phyloP scores from a whole-genome alignment of 2,329 filamentous ascomycete genomes.

The Sclerotinia glacialis region DNA sequence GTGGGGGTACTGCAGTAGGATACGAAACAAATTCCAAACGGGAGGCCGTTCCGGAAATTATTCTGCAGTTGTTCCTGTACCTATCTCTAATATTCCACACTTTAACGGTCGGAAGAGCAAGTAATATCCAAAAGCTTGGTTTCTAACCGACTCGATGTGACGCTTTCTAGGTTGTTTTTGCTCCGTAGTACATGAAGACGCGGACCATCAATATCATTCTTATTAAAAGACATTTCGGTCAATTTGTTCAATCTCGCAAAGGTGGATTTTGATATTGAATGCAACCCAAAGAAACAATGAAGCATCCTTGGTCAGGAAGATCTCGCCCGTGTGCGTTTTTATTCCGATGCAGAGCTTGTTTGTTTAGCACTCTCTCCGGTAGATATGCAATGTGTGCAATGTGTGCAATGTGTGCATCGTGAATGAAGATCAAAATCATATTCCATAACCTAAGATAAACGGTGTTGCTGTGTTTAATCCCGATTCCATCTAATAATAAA shows the following conservation, averaged over 20 bases:
- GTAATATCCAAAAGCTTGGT: background rate
- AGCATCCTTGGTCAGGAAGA: background rate
- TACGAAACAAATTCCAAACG: conserved; percentile 1
- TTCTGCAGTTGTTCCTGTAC: background rate
- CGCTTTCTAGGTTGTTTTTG: background rate
- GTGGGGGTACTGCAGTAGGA: background rate
- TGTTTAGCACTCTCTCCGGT: background rate
- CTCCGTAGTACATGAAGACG: background rate
- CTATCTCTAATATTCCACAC: background rate
- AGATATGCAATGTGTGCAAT: background rate
- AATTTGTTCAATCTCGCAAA: background rate
- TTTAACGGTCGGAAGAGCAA: background rate
- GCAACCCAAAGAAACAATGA: background rate
- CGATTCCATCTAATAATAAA: conserved; percentile 16
- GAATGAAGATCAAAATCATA: background rate
- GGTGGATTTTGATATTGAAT: background rate
- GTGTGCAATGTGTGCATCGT: background rate
- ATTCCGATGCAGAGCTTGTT: conserved; percentile 8
- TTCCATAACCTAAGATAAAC: background rate
- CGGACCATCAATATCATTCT: background rate
- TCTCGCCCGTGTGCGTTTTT: background rate
- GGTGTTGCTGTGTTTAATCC: background rate
- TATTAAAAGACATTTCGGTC: background rate
- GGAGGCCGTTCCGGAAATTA: conserved; percentile 3
- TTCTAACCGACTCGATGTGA: conserved; percentile 2